These are phyloP conservation scores for Nicotiana sylvestris DNA, from an alignment of 257 asterid genomes.

Conservation along the genomic window DNA sequence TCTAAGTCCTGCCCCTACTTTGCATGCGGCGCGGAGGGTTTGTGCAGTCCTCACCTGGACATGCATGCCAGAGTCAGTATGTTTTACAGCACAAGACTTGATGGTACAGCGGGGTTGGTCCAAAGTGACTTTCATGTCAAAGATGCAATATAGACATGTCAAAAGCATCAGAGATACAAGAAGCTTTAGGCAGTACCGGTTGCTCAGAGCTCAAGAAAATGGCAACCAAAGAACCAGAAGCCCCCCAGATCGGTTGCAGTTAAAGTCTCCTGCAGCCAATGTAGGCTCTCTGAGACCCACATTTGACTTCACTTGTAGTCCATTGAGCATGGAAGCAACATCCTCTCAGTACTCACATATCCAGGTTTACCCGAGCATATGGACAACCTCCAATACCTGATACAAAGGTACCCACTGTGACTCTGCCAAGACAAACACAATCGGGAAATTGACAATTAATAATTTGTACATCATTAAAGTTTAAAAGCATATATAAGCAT, in stretches of 20 bases:
- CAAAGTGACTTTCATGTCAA: not conserved
- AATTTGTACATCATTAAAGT: not conserved
- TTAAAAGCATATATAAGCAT: not conserved
- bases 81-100: not conserved
- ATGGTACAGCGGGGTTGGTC: not conserved
- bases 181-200: not conserved
- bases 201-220: slow-evolving; percentile 33
- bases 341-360: slow-evolving; percentile 92
- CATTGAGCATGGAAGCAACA: slow-evolving; percentile 78
- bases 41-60: not conserved
- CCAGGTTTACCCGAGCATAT: slow-evolving; percentile 84
- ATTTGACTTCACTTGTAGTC: slow-evolving; percentile 63
- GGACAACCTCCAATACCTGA: slow-evolving; percentile 89
- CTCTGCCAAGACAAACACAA: slow-evolving; percentile 36
- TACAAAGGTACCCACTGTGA: slow-evolving; percentile 69
- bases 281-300: slow-evolving; percentile 59
- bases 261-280: slow-evolving; percentile 61
- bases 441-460: not conserved
- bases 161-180: not conserved
- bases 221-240: slow-evolving; percentile 68
- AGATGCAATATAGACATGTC: not conserved
- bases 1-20: not conserved
- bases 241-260: slow-evolving; percentile 55
- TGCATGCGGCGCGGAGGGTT: not conserved
- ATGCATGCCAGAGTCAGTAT: not conserved